A percentile compares a stretch with the other conserved stretches of the same genome.
Conservation (phyloP, 176 grass and related monocot genomes). For the Pontederia paniculata region DNA sequence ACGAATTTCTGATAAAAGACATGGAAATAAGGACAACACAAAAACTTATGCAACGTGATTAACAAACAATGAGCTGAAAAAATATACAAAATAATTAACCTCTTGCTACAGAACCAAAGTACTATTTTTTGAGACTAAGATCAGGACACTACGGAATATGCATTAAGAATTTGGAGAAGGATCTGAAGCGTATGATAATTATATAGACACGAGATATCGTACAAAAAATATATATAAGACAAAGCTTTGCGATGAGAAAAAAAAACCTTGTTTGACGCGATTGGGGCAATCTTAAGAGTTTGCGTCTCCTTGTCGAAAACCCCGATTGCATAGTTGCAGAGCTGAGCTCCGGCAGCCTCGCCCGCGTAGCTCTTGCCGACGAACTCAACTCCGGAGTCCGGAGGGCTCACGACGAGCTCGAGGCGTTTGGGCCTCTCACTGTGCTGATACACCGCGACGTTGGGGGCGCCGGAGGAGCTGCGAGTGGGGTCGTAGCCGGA, state of each 20-base stretch:
- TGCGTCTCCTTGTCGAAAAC: constrained; percentile 69
- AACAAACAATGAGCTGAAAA: no score
- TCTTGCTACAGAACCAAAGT: no score
- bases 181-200: no score
- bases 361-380: constrained; percentile 65
- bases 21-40: no score
- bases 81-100: no score
- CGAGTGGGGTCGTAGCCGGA: constrained; percentile 50
- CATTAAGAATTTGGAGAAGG: no score
- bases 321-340: constrained; percentile 63
- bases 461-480: not conserved
- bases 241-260: not conserved
- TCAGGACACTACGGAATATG: no score
- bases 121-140: no score
- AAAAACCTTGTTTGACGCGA: constrained; percentile 56
- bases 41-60: no score
- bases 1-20: no score
- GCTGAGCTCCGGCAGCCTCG: constrained; percentile 49
- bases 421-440: constrained; percentile 31
- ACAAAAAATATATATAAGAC: not conserved
- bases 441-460: constrained; percentile 33
- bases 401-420: constrained; percentile 45
- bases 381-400: constrained; percentile 40
- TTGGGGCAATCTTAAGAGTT: constrained; percentile 67
- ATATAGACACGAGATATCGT: no score